A percentile compares a stretch with the other conserved stretches of the same genome.
phyloP scores from a whole-genome alignment of 2,329 filamentous ascomycete genomes.

The Pseudocercospora pini-densiflorae region DNA sequence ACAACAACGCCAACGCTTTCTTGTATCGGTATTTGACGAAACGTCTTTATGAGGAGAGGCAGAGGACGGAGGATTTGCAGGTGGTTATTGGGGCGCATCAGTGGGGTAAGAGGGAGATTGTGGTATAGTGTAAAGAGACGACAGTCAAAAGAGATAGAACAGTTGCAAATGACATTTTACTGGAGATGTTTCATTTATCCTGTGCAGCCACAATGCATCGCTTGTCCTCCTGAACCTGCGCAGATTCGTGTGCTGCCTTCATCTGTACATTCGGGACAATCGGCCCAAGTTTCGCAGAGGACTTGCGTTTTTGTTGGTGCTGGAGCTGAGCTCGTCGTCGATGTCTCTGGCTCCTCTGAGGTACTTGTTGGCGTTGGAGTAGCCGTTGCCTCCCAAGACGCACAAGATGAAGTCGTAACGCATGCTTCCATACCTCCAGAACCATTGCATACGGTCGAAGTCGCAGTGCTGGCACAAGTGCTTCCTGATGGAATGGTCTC shows the following conservation, averaged over 20 bases:
- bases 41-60: constrained; percentile 65
- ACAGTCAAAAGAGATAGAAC: not conserved
- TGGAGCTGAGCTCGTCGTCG: not conserved
- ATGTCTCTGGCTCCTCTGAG: not conserved
- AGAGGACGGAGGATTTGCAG: constrained; percentile 45
- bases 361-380: not conserved
- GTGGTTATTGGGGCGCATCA: constrained; percentile 46
- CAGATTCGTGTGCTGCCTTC: not conserved
- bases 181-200: not conserved
- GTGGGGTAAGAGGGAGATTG: constrained; percentile 49
- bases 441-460: not conserved
- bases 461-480: not conserved
- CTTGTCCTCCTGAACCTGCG: not conserved
- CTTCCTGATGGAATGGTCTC: not conserved
- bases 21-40: constrained; percentile 67
- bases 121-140: not conserved
- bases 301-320: not conserved
- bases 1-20: constrained; percentile 60
- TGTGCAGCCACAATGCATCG: not conserved
- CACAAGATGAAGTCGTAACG: not conserved
- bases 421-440: not conserved
- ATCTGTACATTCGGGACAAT: not conserved
- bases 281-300: not conserved
- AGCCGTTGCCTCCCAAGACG: not conserved
- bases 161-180: too few relatives aligned